Evolutionary conservation across 768 basidiomycete genomes (phyloP), one percentile per base, ranked within the genome.

Genomic region (Russula dissimulans): DNA sequence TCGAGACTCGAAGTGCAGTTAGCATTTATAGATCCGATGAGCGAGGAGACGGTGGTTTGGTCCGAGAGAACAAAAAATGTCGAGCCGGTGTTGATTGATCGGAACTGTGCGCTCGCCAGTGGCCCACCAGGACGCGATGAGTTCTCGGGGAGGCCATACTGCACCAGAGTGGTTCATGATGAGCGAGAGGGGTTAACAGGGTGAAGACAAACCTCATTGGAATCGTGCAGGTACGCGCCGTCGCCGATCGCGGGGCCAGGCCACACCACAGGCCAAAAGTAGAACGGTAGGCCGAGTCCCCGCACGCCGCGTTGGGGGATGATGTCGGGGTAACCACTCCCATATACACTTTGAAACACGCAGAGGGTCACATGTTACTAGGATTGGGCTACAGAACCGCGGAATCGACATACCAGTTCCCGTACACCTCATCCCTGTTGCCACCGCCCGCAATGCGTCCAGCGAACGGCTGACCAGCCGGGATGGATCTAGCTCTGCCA

Each of bases 71-170:
- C 61, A 42, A 69, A 67, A 66, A 75, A 74, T 1, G 68, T 72
- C 31, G 68, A 67, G 49, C 69, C 68, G 0, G 67, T 66, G 36
- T 56, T 65, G 29, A 59, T 67, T n/a, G 73, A 71, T 4, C 63
- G 57, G 64, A 74, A 71, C 3, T 66, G 55, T 3, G 70, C 67
- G 29, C 66, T 59, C 26, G 62, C 60, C 60, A 72, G 60, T 0
- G 69, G 66, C 6, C 75, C 74, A 2, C 74, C 75, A 0, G 75
- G 74, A 7, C 75, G 69, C 18, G 68, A 69, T 11, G 70, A 66
- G 56, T 75, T 75, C 43, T 68, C 66, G 3, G 70, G 67, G 5
- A 65, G 64, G 26, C 74, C 74, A 46, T 75, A 75, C 74, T 76
- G 61, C n/a, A 17, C 26, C 22, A 2, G 26, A 4, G 1, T 36